Percentiles rank a stretch among this genome's conserved stretches.
Evolutionary conservation across 768 basidiomycete species (phyloP).

Genomic region (Boletus bicolor): DNA sequence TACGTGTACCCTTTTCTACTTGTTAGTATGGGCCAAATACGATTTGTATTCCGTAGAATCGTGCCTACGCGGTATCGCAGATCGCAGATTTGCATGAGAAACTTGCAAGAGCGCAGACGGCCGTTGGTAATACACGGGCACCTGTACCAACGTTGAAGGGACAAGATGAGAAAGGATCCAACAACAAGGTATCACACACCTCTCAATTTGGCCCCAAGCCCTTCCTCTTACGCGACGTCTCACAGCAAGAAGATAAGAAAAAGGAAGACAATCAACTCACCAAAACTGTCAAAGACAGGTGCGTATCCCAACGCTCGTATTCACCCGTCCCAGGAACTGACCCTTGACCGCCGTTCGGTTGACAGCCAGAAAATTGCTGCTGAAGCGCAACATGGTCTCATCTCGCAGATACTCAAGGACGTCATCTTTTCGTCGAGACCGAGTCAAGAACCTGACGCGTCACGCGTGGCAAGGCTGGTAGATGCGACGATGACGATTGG

Average conservation of each 20-base stretch:
- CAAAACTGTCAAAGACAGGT: conserved; percentile 93
- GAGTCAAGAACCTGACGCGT: conserved; percentile 21
- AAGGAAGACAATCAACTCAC: conserved; percentile 84
- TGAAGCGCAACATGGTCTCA: conserved; percentile 92
- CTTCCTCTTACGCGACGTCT: not conserved
- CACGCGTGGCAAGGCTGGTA: conserved; percentile 28
- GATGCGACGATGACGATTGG: conserved; percentile 37
- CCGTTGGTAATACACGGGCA: conserved; percentile 58
- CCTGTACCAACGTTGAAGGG: conserved; percentile 51
- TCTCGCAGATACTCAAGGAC: conserved; percentile 91
- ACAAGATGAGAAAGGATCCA: conserved; percentile 40
- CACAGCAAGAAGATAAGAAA: conserved; percentile 63
- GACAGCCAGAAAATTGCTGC: conserved; percentile 81
- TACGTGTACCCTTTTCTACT: conserved; percentile 34
- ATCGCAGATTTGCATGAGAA: conserved; percentile 89
- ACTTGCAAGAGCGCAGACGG: conserved; percentile 64
- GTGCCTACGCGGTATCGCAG: conserved; percentile 91
- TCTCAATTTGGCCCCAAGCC: not conserved
- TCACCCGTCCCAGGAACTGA: not conserved
- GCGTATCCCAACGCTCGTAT: conserved; percentile 14
- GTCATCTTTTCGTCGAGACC: conserved; percentile 72
- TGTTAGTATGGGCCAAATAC: not conserved
- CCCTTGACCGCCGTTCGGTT: not conserved
- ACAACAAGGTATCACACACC: conserved; percentile 38
- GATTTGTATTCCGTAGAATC: conserved; percentile 57